Base-by-base conservation (phyloP, 768 basidiomycete species). In the Auriscalpium microsporum region DNA sequence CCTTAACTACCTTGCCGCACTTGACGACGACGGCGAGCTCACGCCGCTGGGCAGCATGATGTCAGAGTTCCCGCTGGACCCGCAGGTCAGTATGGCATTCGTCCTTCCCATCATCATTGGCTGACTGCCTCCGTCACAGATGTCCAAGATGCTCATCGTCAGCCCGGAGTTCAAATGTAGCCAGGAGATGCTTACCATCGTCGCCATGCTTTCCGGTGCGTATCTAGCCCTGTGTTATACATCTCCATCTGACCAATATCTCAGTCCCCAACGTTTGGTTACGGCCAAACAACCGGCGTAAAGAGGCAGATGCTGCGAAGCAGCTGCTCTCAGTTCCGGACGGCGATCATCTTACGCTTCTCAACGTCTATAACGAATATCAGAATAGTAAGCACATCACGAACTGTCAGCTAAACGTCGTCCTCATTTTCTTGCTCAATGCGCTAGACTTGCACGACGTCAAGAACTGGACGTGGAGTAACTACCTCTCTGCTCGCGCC, bases 11-110 rank as follows among this genome's bases (percentile, higher is more conserved):
- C 78, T 98, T 45, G 83, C 87, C 7, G 95, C 94, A 1, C 74
- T 99, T 57, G 93, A 98, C 65, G 94, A 97, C 62, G 93, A 96
- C 3, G 94, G 96, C 10, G 83, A 91, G 51, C 69, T 99, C 55
- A 98, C 96, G 1, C 71, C 83, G 0, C 73, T 98, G 8, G 96
- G 96, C 4, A 75, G 72, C 38, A 86, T 92, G 57, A 97, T 98
- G 95, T 95, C 96, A 0, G 93, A 97, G 63, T 98, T 98, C 76
- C 96, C 95, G 11, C 78, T 99, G n/a, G 96, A 98, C 69, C 96
- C 95, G 42, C 94, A 94, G 77, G 90, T 88, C 61, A 14, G 28
- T 10, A 10, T 23, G 23, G 33, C 8, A 8, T 11, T 1, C 19
- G 44, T 19, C 11, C 9, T 23, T n/a, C 45, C 23, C 49, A 42